Base-by-base conservation (phyloP, 2,329 filamentous ascomycete genomes). In the Trichothecium sympodiale region DNA sequence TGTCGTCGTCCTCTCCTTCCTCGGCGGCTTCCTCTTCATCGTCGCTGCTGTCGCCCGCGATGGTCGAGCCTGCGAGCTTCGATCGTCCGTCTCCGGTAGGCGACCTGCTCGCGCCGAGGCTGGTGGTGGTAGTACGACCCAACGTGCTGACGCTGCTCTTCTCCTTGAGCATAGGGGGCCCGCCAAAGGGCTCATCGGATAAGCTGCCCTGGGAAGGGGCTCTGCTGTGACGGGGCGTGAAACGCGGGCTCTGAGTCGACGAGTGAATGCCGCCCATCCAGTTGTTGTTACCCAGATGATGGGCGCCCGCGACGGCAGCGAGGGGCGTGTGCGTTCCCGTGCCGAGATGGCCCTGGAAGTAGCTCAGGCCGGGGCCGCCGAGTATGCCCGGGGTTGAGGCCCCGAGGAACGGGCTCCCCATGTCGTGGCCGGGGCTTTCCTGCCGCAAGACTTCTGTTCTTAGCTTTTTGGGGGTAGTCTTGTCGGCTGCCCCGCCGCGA, bases 301-400 rank as follows among this genome's bases (percentile, higher is more conserved):
- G 20, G 17, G 80, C 82, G 29, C 83, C 81, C 15, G 83, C 83
- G 33, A 88, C 80, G 34, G 83, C 83, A 6, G 84, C 83, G 20
- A 89, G 67, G 30, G 84, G 84, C 17, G 84, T 89, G 42, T 84
- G 80, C 10, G 81, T 77, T 17, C 84, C 84, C n/a, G 20, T 34
- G 8, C 77, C 74, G 4, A 89, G 66, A 45, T 87, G 83, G 14
- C 81, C 76, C 53, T 88, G 83, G 51, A 91, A 89, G 56, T 89
- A 91, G 54, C 80, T 80, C 48, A 89, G 67, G 46, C 84, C 87
- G 9, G 81, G 80, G 20, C 80, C 81, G 38, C 83, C 81, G 5
- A 81, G 70, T 31, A 81, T 71, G 1, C 75, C 75, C 3, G 74
- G 73, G 15, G 73, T 75, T n/a, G 68, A 62, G 48, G 67, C 67